Evolutionary conservation across 2,329 filamentous ascomycete species (phyloP).

Genomic region (Fusarium praegraminearum): DNA sequence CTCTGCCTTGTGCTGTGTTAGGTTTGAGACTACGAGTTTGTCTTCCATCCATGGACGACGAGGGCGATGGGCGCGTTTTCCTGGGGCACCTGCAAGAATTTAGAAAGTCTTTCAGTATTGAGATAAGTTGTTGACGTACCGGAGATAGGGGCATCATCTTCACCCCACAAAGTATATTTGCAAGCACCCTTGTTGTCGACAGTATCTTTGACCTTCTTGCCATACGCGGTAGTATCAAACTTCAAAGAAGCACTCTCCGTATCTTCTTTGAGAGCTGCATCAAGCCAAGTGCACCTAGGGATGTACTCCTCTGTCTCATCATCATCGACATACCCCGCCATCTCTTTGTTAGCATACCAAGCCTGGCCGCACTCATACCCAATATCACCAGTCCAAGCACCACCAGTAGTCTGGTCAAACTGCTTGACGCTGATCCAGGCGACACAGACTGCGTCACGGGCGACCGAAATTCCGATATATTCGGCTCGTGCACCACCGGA

Average conservation of each 20-base stretch:
- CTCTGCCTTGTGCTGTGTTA: not conserved
- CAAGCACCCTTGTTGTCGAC: not conserved
- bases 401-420: not conserved
- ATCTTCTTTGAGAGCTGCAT: accelerated
- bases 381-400: not conserved
- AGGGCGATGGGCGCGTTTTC: not conserved
- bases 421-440: not conserved
- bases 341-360: not conserved
- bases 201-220: not conserved
- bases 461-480: not conserved
- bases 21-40: accelerated
- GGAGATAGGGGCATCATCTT: not conserved
- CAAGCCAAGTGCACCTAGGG: not conserved
- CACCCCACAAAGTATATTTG: not conserved
- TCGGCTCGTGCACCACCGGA: not conserved
- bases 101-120: accelerated
- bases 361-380: not conserved
- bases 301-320: not conserved
- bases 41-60: accelerated
- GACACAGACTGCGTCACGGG: not conserved
- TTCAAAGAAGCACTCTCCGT: not conserved
- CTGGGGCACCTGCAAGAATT: accelerated
- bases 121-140: accelerated
- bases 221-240: not conserved
- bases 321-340: not conserved